A percentile compares a stretch with the other conserved stretches of the same genome.
phyloP scores from a whole-genome alignment of 1,284 basidiomycete genomes.

The Irpex sp. region DNA sequence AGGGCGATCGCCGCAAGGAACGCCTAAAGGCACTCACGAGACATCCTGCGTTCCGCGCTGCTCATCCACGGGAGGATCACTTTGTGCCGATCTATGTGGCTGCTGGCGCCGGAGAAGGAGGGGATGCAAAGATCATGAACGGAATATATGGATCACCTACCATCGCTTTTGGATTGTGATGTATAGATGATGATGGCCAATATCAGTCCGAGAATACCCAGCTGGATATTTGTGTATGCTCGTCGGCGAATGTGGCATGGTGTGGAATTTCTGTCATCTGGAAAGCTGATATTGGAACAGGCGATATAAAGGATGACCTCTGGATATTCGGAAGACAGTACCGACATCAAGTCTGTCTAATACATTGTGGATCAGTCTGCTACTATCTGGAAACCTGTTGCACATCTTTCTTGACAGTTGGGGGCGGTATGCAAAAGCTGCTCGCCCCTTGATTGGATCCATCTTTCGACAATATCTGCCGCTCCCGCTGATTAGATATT shows the following conservation, averaged over 20 bases:
- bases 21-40: constrained; percentile 43
- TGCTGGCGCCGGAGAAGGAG: constrained; percentile 65
- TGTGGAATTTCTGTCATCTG: no score
- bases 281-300: no score
- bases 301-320: no score
- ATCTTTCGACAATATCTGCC: background rate
- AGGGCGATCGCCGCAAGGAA: background rate
- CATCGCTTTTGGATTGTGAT: constrained; percentile 56
- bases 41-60: constrained; percentile 57
- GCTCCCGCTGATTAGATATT: no score
- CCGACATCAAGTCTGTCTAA: no score
- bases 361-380: no score
- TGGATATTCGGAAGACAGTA: no score
- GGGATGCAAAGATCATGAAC: constrained; percentile 44
- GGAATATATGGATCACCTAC: constrained; percentile 57
- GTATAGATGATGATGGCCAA: background rate
- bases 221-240: background rate
- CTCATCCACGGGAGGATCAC: constrained; percentile 72
- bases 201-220: background rate
- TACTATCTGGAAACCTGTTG: no score
- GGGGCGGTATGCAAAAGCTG: no score
- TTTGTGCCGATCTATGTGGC: constrained; percentile 73
- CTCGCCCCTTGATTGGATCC: background rate
- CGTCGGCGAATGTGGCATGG: no score
- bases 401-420: no score